Percentiles rank a stretch among this genome's conserved stretches.
Conservation (phyloP, 179 eudicot species). For the Actinidia chinensis region DNA sequence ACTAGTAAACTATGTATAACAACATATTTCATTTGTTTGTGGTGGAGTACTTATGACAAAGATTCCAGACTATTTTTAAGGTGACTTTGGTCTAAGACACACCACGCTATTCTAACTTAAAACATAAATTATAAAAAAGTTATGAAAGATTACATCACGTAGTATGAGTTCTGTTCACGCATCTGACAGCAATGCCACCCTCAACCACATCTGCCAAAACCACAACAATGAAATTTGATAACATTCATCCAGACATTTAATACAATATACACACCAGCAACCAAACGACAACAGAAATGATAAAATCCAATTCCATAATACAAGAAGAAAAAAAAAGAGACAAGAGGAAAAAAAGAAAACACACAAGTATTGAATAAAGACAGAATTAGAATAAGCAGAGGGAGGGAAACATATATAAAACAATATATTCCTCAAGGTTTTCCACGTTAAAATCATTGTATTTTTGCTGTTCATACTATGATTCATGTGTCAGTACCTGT, state of each 20-base stretch:
- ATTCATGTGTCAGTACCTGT: too few species aligned
- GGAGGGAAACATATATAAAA: too few species aligned
- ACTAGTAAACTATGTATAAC: too few species aligned
- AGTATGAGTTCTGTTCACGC: slow-evolving; percentile 79
- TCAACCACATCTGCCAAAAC: slow-evolving; percentile 71
- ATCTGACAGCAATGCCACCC: slow-evolving; percentile 89
- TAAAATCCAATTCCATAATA: not conserved
- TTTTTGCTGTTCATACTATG: too few species aligned
- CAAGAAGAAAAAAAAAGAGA: not conserved
- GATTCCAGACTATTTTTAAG: not conserved
- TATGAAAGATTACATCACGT: slow-evolving; percentile 63
- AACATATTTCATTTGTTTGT: not conserved
- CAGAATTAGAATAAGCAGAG: too few species aligned
- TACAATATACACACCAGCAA: not conserved
- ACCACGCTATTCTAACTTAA: too few species aligned
- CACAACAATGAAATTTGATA: not conserved
- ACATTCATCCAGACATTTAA: not conserved
- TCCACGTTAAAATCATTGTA: too few species aligned
- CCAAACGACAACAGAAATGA: not conserved
- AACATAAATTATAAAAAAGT: not conserved
- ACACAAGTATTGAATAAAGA: too few species aligned
- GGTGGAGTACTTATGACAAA: not conserved
- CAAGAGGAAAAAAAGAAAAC: not conserved
- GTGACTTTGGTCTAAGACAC: too few species aligned
- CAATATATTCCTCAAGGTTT: too few species aligned